Percentiles rank a stretch among this genome's conserved stretches.
phyloP scores from a whole-genome alignment of 2,329 filamentous ascomycete species.

The Pyricularia sp. region DNA sequence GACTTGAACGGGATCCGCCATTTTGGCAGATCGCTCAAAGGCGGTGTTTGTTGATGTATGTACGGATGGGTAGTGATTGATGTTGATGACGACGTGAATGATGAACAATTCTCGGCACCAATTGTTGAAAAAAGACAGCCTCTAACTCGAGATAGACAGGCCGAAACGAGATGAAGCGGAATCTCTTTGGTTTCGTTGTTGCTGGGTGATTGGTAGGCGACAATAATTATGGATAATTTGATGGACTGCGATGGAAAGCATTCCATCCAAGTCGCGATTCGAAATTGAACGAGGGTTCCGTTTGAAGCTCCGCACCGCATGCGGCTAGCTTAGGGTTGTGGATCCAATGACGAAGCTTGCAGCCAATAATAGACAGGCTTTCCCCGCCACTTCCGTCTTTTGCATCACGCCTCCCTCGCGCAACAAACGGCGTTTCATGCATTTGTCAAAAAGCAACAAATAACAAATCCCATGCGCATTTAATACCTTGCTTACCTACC shows the following conservation, averaged over 20 bases:
- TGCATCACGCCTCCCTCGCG: not conserved
- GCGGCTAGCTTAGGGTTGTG: not conserved
- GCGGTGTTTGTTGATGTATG: not conserved
- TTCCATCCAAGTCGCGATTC: not conserved
- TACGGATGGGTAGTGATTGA: not conserved
- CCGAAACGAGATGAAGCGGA: not conserved
- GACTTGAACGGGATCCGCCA: not conserved
- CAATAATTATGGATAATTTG: not conserved
- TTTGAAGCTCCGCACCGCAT: not conserved
- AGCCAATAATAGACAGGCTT: not conserved
- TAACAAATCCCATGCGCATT: not conserved
- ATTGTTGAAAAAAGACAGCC: not conserved
- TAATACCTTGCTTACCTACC: not conserved
- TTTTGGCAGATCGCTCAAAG: not conserved
- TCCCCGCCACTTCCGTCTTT: not conserved
- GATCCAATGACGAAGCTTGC: not conserved
- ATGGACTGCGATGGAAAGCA: not conserved
- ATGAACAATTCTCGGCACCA: not conserved
- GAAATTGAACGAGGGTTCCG: not conserved
- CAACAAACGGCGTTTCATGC: not conserved
- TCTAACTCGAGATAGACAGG: not conserved
- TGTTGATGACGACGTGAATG: not conserved
- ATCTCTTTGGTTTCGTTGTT: not conserved
- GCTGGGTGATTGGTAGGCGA: not conserved
- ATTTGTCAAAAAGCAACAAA: not conserved